phyloP scores from a whole-genome alignment of 768 basidiomycete genomes.

The Pleurotus eryngii region DNA sequence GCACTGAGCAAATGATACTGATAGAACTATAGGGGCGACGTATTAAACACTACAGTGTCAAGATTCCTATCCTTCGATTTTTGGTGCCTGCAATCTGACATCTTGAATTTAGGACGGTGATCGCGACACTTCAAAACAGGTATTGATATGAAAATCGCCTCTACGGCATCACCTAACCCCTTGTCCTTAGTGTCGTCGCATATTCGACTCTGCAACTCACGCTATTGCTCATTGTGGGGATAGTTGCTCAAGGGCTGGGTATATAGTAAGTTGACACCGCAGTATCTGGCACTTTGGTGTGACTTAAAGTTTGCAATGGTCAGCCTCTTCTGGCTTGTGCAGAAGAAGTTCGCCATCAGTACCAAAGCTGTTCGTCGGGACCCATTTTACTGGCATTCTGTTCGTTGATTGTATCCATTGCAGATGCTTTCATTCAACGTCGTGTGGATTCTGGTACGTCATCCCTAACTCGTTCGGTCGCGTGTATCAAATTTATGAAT shows the following conservation, averaged over 20 bases:
- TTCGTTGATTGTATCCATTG: not conserved
- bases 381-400: not conserved
- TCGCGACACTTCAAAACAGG: slow-evolving; percentile 72
- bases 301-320: not conserved
- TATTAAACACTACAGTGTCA: slow-evolving; percentile 72
- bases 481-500: not conserved
- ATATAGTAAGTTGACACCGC: slow-evolving; percentile 49
- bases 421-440: slow-evolving; percentile 74
- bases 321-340: slow-evolving; percentile 67
- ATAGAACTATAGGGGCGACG: slow-evolving; percentile 54
- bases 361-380: slow-evolving; percentile 53
- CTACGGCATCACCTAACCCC: not conserved
- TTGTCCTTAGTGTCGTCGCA: slow-evolving; percentile 49
- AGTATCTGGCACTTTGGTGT: not conserved
- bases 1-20: not conserved
- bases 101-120: slow-evolving; percentile 50
- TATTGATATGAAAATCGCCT: slow-evolving; percentile 15
- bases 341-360: slow-evolving; percentile 57
- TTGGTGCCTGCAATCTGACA: not conserved
- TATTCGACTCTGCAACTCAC: slow-evolving; percentile 75
- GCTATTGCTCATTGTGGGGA: slow-evolving; percentile 62
- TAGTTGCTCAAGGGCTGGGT: slow-evolving; percentile 60
- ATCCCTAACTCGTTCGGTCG: not conserved
- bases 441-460: slow-evolving; percentile 60
- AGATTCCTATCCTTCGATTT: slow-evolving; percentile 13